These are phyloP conservation scores for Eucalyptus tenuipes DNA, from an alignment of 345 rosid species.

Conservation along the genomic window DNA sequence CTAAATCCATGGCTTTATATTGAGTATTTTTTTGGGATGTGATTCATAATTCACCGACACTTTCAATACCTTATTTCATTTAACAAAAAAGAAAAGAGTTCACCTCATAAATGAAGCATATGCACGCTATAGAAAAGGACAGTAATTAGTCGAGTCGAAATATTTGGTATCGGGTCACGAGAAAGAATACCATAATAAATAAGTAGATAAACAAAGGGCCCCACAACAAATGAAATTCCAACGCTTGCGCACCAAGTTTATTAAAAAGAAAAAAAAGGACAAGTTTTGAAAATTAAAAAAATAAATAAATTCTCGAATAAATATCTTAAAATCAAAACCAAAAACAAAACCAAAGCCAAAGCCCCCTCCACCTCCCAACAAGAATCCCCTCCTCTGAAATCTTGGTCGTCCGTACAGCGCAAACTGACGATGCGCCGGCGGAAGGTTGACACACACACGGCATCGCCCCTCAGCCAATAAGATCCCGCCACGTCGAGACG, in stretches of 20 bases:
- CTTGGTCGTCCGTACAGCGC: background rate
- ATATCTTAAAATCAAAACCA: background rate
- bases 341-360: background rate
- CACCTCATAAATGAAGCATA: fast-evolving
- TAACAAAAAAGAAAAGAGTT: background rate
- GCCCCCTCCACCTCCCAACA: background rate
- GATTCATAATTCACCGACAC: fast-evolving
- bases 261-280: background rate
- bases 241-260: background rate
- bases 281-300: background rate
- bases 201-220: background rate
- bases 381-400: background rate
- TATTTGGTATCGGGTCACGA: fast-evolving
- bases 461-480: background rate
- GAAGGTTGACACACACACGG: no score
- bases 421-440: background rate
- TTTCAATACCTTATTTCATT: background rate
- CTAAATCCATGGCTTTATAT: background rate
- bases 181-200: fast-evolving
- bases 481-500: background rate
- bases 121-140: fast-evolving
- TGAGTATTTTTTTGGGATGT: fast-evolving
- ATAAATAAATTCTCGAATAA: background rate
- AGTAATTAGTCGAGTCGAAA: fast-evolving
- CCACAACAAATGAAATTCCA: background rate